Evolutionary conservation across 306 rosid genomes (phyloP), one percentile per base, ranked within the genome.

Genomic region (Sechiopsis laciniata): DNA sequence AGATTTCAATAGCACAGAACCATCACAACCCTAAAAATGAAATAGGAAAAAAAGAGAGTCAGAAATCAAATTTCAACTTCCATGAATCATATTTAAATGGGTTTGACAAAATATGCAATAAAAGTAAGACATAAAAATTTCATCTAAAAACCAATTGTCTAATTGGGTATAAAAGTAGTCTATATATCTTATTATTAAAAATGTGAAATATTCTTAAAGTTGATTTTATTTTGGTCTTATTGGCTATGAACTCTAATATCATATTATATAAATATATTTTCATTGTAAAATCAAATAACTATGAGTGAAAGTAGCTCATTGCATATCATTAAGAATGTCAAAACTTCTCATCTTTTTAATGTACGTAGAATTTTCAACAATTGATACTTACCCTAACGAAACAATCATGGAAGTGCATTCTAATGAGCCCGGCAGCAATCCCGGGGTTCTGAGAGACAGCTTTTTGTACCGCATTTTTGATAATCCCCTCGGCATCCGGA

Each of bases 391-490:
- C 85, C 72, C 88, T 77, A 5, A 82, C 82, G 51, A 84, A 84
- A 13, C 85, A 84, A 22, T 84, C 88, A 26, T 84, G 85, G 55
- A 82, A 84, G 65, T 84, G 84, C 79, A 84, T 59, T 61, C 85
- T 45, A 2, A 84, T 77, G 50, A 82, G 82, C 26, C 82, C 84
- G 13, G 85, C 84, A 35, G 84, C 82, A 0, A 82, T 6, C 80
- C 80, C 77, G 0, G 82, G 77, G 46, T 84, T 74, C 0, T 10
- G 55, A 32, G 82, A 77, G 71, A 79, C 80, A 1, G 78, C 85
- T 77, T 72, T 77, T 35, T 24, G n/a, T 7, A 77, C 80, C 46
- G 61, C 82, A 21, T 75, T 79, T 37, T 60, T 74, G 71, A 84
- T 80, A 5, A 82, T 61, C 7, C 55, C 12, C 71, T 82, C 84